Base-by-base conservation (phyloP, 495 filamentous ascomycete genomes). In the Cercophora newfieldiana region DNA sequence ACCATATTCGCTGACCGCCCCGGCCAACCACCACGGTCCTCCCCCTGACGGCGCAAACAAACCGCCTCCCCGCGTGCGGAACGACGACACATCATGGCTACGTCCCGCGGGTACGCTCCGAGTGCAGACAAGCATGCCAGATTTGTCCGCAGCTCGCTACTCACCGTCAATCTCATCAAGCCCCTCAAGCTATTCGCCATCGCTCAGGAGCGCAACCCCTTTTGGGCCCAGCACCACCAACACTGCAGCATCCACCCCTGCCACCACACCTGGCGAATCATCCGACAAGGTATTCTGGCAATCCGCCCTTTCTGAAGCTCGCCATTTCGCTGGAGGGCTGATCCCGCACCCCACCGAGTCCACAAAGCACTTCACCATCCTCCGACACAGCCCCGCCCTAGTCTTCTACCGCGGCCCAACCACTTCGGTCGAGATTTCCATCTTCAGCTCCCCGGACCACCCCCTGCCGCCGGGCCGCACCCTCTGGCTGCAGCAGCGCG, bases 401-500 rank as follows among this genome's bases (percentile, higher is more conserved):
- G 80, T 90, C 29, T 86, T 87, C 65, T 90, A 90, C 71, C 82
- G 84, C 47, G 88, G 89, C 0, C 81, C 82, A 22, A 79, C 80
- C 26, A 91, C 89, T 3, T 86, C 85, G 24, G 75, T 91, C 3
- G 78, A 83, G 1, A 77, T 90, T 29, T 86, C 87, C 21, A 80
- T 89, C 58, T 89, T 91, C 75, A 73, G 69, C 66, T 63, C 71
- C 0, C 78, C 83, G 10, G 82, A 88, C 68, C 70, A 76, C 18
- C 82, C 83, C 0, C 71, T 90, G 3, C 87, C 88, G 1, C 33
- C 74, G 1, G 81, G 86, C 48, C 86, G 88, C 44, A 85, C 83
- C 7, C 73, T 89, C 33, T 91, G 87, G 86, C 71, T 90, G 33
- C 88, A 90, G 72, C 82, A 80, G 68, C 86, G 86, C 59, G 89